phyloP scores from a whole-genome alignment of 2,329 filamentous ascomycete genomes.

The Exophiala oligosperma region DNA sequence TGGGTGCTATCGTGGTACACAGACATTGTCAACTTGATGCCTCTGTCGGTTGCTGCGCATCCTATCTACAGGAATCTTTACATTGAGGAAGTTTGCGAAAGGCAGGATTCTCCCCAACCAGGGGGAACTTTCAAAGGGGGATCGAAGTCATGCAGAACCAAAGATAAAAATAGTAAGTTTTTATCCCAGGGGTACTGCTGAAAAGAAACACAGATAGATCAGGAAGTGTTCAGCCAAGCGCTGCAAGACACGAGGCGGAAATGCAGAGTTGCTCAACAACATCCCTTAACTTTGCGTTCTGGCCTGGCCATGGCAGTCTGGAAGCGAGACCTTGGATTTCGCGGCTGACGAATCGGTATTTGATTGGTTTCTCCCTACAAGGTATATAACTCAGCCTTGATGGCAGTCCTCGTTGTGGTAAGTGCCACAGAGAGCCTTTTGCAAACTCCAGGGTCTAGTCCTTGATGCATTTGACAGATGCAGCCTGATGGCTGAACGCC shows the following conservation, averaged over 20 bases:
- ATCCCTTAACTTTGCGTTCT: background rate
- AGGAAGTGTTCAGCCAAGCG: background rate
- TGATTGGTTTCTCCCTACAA: no score
- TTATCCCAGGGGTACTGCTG: background rate
- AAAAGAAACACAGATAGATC: background rate
- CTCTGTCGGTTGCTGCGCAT: background rate
- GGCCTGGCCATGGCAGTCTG: background rate
- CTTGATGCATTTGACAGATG: no score
- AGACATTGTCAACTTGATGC: background rate
- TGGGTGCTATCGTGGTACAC: conserved; percentile 1
- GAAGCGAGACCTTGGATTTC: background rate
- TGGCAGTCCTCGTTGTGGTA: no score
- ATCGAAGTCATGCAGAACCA: background rate
- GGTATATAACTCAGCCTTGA: no score
- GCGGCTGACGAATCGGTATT: background rate
- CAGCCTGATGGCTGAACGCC: no score
- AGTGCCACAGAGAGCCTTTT: no score
- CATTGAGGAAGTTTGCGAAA: background rate
- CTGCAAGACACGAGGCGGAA: background rate
- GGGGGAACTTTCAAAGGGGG: background rate
- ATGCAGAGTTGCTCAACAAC: background rate
- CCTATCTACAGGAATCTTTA: background rate
- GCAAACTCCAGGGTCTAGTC: no score
- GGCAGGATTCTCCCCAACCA: background rate
- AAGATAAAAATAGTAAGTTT: background rate